Base-by-base conservation (phyloP, 306 rosid genomes). In the Quercus glauca region DNA sequence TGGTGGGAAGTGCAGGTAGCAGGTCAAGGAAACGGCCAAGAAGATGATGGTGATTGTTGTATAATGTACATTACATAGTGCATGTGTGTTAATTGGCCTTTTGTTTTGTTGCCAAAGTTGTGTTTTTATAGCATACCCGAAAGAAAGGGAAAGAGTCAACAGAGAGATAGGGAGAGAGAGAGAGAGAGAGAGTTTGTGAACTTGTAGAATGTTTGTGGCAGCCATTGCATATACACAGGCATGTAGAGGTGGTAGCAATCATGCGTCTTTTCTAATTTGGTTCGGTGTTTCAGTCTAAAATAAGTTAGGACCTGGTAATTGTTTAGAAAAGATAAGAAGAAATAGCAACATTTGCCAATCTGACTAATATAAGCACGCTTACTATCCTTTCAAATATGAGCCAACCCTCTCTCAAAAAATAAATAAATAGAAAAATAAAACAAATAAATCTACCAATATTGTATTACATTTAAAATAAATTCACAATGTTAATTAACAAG, bases 11-110 rank as follows among this genome's bases (percentile, higher is more conserved):
- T 23, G 78, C 78, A 69, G 76, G 81, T 28, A 83, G 82, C 49
- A 83, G 82, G 74, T 77, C 86, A 4, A 79, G 80, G 79, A 88
- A 85, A 71, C 89, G 91, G 51, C 61, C 78, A 5, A 85, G 86
- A 84, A 83, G 87, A 79, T 87, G 79, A 83, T 64, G 26, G 35
- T 10, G 3, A 9, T 76, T 77, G 79, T 76, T 82, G 77, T 76
- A 72, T 60, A 6, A 25, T 85, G 88, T 85, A 82, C 21, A 82
- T 85, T 81, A 80, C 10, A 51, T 55, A 19, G 79, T 55, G 57
- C 76, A 63, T 37, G 71, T 78, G 26, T 57, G 17, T 49, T 49
- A 49, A 49, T 49, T 49, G 55, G 20, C 74, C 33, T 70, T 70
- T 49, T 23, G n/a, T 26, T 41, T 70, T 70, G 31, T 21, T 23